These are phyloP conservation scores for Colletotrichum neosansevieriae DNA, from an alignment of 2,329 filamentous ascomycete genomes.

Conservation along the genomic window DNA sequence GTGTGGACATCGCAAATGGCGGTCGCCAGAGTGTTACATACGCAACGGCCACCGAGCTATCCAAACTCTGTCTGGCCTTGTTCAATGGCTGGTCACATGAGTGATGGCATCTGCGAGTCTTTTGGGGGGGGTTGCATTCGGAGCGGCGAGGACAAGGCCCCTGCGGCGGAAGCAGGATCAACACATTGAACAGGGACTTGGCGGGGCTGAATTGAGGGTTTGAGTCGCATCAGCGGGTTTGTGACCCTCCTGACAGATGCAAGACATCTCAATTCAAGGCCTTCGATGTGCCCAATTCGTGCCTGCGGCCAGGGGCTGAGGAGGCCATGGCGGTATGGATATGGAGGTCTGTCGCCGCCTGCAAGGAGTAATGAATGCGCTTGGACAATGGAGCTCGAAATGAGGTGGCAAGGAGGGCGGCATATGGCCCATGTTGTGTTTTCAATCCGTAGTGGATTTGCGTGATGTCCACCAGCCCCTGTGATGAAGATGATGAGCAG, in stretches of 20 bases:
- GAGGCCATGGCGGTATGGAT: conserved; percentile 24
- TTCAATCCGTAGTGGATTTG: conserved; percentile 8
- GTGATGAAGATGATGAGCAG: neutral
- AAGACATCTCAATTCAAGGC: conserved; percentile 31
- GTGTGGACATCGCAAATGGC: neutral
- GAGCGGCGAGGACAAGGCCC: conserved; percentile 4
- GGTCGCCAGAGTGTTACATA: neutral
- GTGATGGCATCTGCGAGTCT: conserved; percentile 27
- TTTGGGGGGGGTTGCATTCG: conserved; percentile 22
- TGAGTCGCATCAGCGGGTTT: conserved; percentile 25
- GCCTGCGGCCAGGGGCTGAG: neutral
- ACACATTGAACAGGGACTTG: conserved; percentile 22
- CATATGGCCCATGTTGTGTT: neutral
- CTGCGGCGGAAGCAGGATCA: conserved; percentile 25
- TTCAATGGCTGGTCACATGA: conserved; percentile 34
- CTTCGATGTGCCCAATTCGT: neutral
- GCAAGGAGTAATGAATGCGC: conserved; percentile 10
- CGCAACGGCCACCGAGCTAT: neutral
- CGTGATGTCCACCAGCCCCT: conserved; percentile 4
- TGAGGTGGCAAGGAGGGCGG: neutral
- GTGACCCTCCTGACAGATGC: conserved; percentile 35
- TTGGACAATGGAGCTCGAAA: conserved; percentile 10
- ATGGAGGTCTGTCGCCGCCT: conserved; percentile 5
- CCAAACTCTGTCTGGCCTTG: neutral
- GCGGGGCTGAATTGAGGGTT: conserved; percentile 26